Evolutionary conservation across 805 yeast species (phyloP), one percentile per base, ranked within the genome.

Genomic region (Blastobotrys muscicola): DNA sequence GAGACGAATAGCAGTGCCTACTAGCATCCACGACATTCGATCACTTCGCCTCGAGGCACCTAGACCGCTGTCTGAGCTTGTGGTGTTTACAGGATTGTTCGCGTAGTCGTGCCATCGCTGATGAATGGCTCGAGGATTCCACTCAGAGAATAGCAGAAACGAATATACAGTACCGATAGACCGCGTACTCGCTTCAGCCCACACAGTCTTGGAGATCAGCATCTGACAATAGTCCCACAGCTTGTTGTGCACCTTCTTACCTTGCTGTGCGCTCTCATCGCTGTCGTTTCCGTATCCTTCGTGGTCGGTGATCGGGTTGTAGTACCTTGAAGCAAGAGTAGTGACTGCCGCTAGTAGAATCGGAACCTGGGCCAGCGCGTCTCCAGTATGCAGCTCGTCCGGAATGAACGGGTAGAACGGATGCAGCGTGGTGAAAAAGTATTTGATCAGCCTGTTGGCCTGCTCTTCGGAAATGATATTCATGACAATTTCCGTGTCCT

Each of bases 91-190:
- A 4, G 46, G 43, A 43, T 52, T 32, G 43, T 51, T 44, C 41
- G 62, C 94, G 62, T 85, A 84, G 62, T 89, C 95, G 0, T 78
- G 65, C 84, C 90, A 77, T 50, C 86, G 66, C 81, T 87, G 82
- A 60, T 87, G 96, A 47, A 87, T 86, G 2, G 95, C 95, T 43
- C 95, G 68, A 3, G 96, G 96, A 53, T 87, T 86, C 97, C 97
- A 89, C 60, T 90, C 97, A 0, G 95, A 84, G 53, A 85, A 81
- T 12, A 89, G 66, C 40, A 89, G 62, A 56, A 89, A 85, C 0
- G 96, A 89, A 47, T 83, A 71, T 4, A 87, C 80, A 0, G 96
- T 85, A 1, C 95, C 96, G 2, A 87, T 75, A 0, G 92, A 81
- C 49, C 95, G 67, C 5, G 92, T 83, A 46, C 85, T 80, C 0